These are phyloP conservation scores for Gossypium davidsonii DNA, from an alignment of 441 rosid species.

Conservation along the genomic window DNA sequence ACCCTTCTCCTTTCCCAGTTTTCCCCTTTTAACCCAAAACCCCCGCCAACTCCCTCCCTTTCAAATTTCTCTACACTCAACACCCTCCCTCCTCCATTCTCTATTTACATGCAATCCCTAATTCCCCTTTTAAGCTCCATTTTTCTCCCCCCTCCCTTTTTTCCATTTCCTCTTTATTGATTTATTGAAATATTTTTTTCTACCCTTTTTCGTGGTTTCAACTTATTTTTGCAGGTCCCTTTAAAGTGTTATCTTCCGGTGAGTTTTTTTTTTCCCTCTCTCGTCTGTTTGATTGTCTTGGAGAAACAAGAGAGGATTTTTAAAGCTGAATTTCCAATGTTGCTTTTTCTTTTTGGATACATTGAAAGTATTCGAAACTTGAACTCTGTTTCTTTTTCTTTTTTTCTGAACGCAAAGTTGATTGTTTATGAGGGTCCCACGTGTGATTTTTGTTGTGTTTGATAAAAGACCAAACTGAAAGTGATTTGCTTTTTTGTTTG, in stretches of 20 bases:
- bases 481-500: conserved; percentile 3
- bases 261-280: not conserved
- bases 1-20: conserved; percentile 15
- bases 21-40: conserved; percentile 14
- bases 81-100: not conserved
- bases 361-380: not conserved
- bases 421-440: not conserved
- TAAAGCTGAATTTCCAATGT: not conserved
- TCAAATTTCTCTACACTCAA: not conserved
- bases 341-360: not conserved
- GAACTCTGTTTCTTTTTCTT: not conserved
- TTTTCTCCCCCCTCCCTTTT: not conserved
- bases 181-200: not conserved
- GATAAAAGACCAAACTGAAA: conserved; percentile 3
- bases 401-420: not conserved
- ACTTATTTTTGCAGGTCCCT: not conserved
- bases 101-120: not conserved
- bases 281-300: not conserved
- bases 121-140: not conserved
- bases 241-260: not conserved
- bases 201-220: not conserved
- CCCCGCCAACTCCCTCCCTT: conserved; percentile 17
- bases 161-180: not conserved
- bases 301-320: not conserved
- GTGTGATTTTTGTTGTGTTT: not conserved